Evolutionary conservation across 192 early-diverging fungal genomes (phyloP).

Genomic region (Thamnidium elegans): DNA sequence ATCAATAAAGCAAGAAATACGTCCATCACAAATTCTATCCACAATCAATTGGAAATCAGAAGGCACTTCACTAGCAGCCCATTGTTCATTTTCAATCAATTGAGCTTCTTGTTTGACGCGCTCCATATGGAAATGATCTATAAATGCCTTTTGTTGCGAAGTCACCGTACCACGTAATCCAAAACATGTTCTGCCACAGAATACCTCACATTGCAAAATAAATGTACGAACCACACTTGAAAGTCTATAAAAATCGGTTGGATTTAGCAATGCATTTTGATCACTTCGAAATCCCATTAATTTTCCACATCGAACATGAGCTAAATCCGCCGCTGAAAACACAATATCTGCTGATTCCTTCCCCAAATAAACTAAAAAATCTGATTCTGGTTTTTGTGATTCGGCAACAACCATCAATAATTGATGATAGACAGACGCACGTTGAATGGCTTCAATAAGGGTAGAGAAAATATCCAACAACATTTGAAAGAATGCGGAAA

Average conservation of each 20-base stretch:
- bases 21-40: conserved; percentile 62
- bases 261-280: conserved; percentile 84
- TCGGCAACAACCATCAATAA: conserved; percentile 62
- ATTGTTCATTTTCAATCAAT: conserved; percentile 95
- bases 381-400: conserved; percentile 34
- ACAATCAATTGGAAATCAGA: conserved; percentile 89
- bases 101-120: conserved; percentile 81
- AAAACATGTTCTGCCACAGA: conserved; percentile 86
- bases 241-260: conserved; percentile 84
- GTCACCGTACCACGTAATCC: conserved; percentile 84
- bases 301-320: conserved; percentile 85
- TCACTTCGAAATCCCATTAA: conserved; percentile 84
- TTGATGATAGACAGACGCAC: conserved; percentile 70
- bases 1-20: conserved; percentile 32
- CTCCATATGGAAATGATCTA: conserved; percentile 93
- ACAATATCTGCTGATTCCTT: conserved; percentile 35
- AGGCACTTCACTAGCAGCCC: conserved; percentile 91
- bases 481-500: conserved; percentile 80
- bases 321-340: conserved; percentile 78
- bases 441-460: conserved; percentile 70
- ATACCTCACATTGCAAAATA: conserved; percentile 69
- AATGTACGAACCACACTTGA: conserved; percentile 82
- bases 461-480: conserved; percentile 73
- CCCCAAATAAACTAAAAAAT: neutral
- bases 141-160: conserved; percentile 90